Evolutionary conservation across 148 eudicot genomes (phyloP), one percentile per base, ranked within the genome.

Genomic region (Cornus controversa): DNA sequence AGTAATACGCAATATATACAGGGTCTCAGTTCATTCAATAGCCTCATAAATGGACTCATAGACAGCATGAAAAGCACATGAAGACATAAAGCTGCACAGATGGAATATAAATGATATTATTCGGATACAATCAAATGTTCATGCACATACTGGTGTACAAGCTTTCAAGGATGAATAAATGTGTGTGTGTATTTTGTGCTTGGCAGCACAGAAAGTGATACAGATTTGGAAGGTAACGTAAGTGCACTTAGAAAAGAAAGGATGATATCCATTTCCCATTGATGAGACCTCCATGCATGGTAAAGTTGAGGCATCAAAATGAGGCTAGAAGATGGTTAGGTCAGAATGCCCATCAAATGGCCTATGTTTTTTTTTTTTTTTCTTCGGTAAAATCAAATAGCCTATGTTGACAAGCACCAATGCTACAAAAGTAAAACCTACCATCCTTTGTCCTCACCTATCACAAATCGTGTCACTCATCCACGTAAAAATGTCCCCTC

Each of bases 401-500:
- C 25, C 54, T 54, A 36, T 53, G 73, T 70, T 42, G 73, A 70
- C 60, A 45, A 70, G 73, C 73, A n/a, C 58, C 73, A 70, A 10
- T 50, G 25, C 18, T 37, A 47, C 62, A 60, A 60, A 60, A 60
- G 64, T 6, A 60, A 3, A 20, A 18, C 64, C 24, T n/a, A 60
- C 23, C 23, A 7, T n/a, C 25, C 8, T n/a, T 22, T 60, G 24
- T 60, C 25, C 8, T 18, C 25, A 60, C n/a, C 34, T 5, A 20
- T 1, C 60, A 54, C 4, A 54, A 54, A 14, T 54, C 2, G 22
- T 20, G 60, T 20, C 6, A 20, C 18, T 20, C 22, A 54, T 54
- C 60, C 20, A 54, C n/a, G 3, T 14, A 0, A 16, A 58, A 18
- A n/a, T n/a, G 8, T 58, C 64, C 64, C 24, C 25, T 20, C 24